Evolutionary conservation across 1,284 basidiomycete species (phyloP), one percentile per base, ranked within the genome.

Genomic region (Cryptococcus sp.): DNA sequence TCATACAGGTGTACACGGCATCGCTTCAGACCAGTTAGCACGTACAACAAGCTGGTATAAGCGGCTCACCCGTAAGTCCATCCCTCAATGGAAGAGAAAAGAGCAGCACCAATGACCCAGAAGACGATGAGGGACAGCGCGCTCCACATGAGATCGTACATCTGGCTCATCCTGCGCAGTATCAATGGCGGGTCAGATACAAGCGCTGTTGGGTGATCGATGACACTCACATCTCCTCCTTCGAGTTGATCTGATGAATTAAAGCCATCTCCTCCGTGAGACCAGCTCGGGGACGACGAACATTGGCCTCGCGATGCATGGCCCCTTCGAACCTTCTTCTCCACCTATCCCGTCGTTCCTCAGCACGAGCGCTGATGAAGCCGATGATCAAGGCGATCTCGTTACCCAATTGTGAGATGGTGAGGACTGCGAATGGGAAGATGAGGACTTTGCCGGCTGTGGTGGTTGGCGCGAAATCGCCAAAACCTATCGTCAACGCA

Each of bases 351-450:
- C 76, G 61, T n/a, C 76, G 65, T 19, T 64, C 55, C 16, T 74
- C 52, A 0, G 70, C 64, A n/a, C 69, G 63, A 13, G 58, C 47
- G n/a, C 62, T 60, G 54, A 79, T 70, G 56, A 75, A 81, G 13
- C 55, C 60, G 42, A 80, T 65, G 54, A 81, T 79, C 52, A 78
- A 64, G 3, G 75, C 71, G 39, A 81, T 75, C 49, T 79, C 72
- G 54, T 79, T 78, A 56, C 76, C 78, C 40, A 81, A 65, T 59
- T 78, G 77, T 5, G 69, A 71, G 58, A 80, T 79, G 1, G 78
- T 78, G 30, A 80, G 61, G 58, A 80, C 67, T 1, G 74, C 69
- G 50, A 80, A 81, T 23, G 75, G 71, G 60, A 81, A 78, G n/a
- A 78, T 60, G 17, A 81, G 65, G 25, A 80, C 67, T 57, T 78